Evolutionary conservation across 179 eudicot species (phyloP).

Genomic region (Vitellaria paradoxa): DNA sequence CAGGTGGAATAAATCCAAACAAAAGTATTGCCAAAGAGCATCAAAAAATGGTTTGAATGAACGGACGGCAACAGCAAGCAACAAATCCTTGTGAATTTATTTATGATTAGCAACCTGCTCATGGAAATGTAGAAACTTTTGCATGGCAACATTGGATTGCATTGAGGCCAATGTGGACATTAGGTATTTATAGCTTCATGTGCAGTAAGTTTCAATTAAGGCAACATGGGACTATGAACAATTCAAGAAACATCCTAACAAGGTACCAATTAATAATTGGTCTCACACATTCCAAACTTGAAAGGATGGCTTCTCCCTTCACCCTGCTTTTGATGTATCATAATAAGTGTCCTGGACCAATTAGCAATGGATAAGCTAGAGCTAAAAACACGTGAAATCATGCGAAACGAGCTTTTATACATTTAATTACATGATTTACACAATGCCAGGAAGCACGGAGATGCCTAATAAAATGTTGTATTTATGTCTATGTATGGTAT

Average conservation of each 20-base stretch:
- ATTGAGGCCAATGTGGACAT: constrained; percentile 50
- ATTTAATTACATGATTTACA: background rate
- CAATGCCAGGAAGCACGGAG: background rate
- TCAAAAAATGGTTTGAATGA: constrained; percentile 11
- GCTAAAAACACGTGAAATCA: background rate
- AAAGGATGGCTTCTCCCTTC: background rate
- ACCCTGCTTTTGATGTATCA: background rate
- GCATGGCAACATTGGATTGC: constrained; percentile 68
- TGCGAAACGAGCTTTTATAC: background rate
- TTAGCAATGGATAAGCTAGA: background rate
- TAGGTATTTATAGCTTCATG: constrained; percentile 43
- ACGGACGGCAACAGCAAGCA: background rate
- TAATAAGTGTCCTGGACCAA: background rate
- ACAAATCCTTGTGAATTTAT: background rate
- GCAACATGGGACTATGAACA: constrained; percentile 12
- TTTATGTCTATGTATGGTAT: no score
- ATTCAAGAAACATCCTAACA: constrained; percentile 7
- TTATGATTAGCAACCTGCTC: constrained; percentile 44
- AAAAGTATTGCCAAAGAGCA: constrained; percentile 14
- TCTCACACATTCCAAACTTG: constrained; percentile 5
- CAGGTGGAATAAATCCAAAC: constrained; percentile 68
- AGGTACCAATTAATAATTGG: background rate
- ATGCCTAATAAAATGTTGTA: background rate
- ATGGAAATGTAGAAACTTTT: constrained; percentile 67
- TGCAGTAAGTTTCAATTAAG: constrained; percentile 44